Evolutionary conservation across 495 filamentous ascomycete genomes (phyloP).

Genomic region (Neurospora sp.): DNA sequence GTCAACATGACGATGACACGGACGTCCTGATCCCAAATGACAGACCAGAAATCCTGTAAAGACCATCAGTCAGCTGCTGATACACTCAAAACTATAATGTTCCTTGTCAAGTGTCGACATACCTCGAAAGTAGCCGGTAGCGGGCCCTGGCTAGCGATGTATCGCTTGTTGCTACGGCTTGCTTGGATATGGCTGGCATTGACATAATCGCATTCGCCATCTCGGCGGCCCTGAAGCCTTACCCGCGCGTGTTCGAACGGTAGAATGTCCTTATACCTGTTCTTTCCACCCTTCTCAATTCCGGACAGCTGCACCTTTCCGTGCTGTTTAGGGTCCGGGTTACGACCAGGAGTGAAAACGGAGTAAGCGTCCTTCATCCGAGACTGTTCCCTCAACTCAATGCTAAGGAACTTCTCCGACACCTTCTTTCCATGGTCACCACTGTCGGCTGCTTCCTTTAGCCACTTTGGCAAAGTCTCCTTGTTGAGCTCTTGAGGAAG

Average conservation of each 20-base stretch:
- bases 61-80: conserved; percentile 28
- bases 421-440: conserved; percentile 68
- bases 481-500: conserved; percentile 50
- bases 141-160: conserved; percentile 93
- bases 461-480: conserved; percentile 62
- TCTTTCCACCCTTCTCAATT: conserved; percentile 89
- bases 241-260: conserved; percentile 93
- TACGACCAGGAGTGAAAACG: conserved; percentile 34
- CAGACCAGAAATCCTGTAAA: conserved; percentile 88
- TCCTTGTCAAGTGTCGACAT: conserved; percentile 25
- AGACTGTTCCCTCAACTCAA: conserved; percentile 77
- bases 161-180: conserved; percentile 69
- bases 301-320: conserved; percentile 57
- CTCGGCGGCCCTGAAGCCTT: conserved; percentile 55
- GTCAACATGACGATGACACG: conserved; percentile 93
- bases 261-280: conserved; percentile 95
- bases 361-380: conserved; percentile 88
- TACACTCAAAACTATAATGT: background rate
- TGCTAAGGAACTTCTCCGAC: conserved; percentile 69
- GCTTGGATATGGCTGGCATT: conserved; percentile 85
- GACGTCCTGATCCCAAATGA: conserved; percentile 94
- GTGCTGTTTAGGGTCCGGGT: background rate
- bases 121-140: conserved; percentile 88
- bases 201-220: conserved; percentile 85
- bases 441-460: conserved; percentile 53